These are phyloP conservation scores for Phytopythium mirpurense DNA, from an alignment of 352 stramenopile genomes.

Conservation along the genomic window DNA sequence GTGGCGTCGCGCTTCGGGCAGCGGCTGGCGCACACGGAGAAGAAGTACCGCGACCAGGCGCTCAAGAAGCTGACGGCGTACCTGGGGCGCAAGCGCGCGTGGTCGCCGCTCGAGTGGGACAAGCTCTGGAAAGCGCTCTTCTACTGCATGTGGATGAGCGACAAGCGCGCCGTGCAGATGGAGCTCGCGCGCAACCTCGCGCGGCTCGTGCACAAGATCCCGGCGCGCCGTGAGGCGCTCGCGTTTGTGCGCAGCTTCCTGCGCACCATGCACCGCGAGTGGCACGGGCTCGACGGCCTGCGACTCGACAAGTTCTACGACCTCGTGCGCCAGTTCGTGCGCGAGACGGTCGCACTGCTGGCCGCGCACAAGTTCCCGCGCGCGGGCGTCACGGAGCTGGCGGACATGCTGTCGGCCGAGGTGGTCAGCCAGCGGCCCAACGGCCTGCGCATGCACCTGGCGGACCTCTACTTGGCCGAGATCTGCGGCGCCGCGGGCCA, in stretches of 20 bases:
- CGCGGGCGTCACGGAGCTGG: conserved; percentile 41
- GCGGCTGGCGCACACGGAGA: conserved; percentile 84
- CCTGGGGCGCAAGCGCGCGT: conserved; percentile 57
- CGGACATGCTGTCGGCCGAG: conserved; percentile 58
- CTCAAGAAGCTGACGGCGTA: conserved; percentile 81
- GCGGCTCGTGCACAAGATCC: conserved; percentile 53
- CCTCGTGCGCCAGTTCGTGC: conserved; percentile 77
- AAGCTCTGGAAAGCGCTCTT: conserved; percentile 89
- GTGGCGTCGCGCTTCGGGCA: conserved; percentile 79
- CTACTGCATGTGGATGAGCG: conserved; percentile 90
- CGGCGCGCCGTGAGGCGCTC: conserved; percentile 34
- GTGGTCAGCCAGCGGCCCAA: conserved; percentile 79
- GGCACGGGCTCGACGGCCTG: conserved; percentile 81
- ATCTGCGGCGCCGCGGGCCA: conserved; percentile 49
- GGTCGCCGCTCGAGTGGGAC: conserved; percentile 75
- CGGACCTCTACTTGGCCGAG: conserved; percentile 69
- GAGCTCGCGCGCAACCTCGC: conserved; percentile 71
- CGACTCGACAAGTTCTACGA: conserved; percentile 86
- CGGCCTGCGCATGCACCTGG: conserved; percentile 72
- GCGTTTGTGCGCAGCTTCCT: conserved; percentile 79
- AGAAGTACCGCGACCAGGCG: conserved; percentile 80
- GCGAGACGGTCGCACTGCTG: conserved; percentile 58
- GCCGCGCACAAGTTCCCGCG: conserved; percentile 48
- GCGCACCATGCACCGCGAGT: conserved; percentile 81
- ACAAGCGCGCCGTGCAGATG: conserved; percentile 79